Evolutionary conservation across 1,284 basidiomycete genomes (phyloP).

Genomic region (Neotropicomus parvogracilis): DNA sequence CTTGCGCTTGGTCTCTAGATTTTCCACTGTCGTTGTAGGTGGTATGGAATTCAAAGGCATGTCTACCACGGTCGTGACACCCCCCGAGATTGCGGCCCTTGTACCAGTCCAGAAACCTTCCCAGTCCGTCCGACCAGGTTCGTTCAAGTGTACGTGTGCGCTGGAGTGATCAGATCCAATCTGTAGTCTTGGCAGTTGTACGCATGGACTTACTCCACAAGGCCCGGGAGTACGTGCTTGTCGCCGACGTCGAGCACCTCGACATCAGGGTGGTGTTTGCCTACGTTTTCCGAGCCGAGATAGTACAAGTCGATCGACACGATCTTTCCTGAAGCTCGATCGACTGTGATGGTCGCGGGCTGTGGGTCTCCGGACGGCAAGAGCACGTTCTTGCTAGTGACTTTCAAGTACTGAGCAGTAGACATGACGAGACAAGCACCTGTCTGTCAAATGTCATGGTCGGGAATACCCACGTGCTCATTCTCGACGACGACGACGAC

Average conservation of each 20-base stretch:
- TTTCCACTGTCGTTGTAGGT: slow-evolving; percentile 80
- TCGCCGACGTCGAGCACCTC: slow-evolving; percentile 63
- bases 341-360: slow-evolving; percentile 71
- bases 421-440: slow-evolving; percentile 13
- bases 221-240: slow-evolving; percentile 72
- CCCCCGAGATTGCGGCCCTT: slow-evolving; percentile 81
- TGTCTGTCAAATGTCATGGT: background rate
- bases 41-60: slow-evolving; percentile 97
- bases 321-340: slow-evolving; percentile 65
- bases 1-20: slow-evolving; percentile 66
- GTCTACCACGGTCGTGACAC: slow-evolving; percentile 88
- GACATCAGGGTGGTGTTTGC: slow-evolving; percentile 27
- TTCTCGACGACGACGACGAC: slow-evolving; percentile 7
- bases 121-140: slow-evolving; percentile 90
- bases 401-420: slow-evolving; percentile 20
- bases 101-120: slow-evolving; percentile 93
- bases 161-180: slow-evolving; percentile 37
- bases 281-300: slow-evolving; percentile 33
- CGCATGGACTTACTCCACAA: slow-evolving; percentile 44
- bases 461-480: slow-evolving; percentile 6
- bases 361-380: slow-evolving; percentile 51
- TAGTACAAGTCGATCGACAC: slow-evolving; percentile 43
- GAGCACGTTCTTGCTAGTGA: slow-evolving; percentile 56
- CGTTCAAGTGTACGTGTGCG: slow-evolving; percentile 90
- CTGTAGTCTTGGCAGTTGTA: background rate